Percentiles rank a stretch among this genome's conserved stretches.
These are phyloP conservation scores for Aspergillus puulaauensis DNA, from an alignment of 2,329 filamentous ascomycete genomes.

Conservation along the genomic window DNA sequence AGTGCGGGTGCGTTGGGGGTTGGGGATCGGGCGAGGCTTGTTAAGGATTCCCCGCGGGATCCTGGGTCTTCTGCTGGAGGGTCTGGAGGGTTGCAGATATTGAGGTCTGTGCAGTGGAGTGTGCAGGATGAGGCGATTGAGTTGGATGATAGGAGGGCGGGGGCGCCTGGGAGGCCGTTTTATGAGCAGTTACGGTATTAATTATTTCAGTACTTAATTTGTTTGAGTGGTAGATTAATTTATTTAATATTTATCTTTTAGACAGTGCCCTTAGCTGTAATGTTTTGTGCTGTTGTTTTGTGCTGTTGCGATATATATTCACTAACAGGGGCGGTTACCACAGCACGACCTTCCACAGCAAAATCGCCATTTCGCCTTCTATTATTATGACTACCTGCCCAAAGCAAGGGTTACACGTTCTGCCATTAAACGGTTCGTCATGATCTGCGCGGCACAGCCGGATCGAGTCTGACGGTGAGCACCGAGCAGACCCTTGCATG, in stretches of 20 bases:
- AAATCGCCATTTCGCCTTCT: too few relatives aligned
- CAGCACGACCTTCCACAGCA: too few relatives aligned
- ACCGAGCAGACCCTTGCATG: too few relatives aligned
- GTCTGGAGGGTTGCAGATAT: neutral
- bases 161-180: neutral
- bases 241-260: neutral
- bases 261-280: too few relatives aligned
- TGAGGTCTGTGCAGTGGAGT: neutral
- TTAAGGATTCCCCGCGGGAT: neutral
- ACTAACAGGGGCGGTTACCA: too few relatives aligned
- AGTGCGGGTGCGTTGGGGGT: neutral
- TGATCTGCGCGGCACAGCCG: too few relatives aligned
- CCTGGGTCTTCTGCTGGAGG: neutral
- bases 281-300: too few relatives aligned
- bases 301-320: too few relatives aligned
- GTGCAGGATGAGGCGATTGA: slow-evolving; percentile 5
- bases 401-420: too few relatives aligned
- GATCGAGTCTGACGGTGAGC: too few relatives aligned
- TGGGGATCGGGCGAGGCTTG: neutral
- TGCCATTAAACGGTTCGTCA: too few relatives aligned
- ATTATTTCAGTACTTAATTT: neutral
- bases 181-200: neutral
- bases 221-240: neutral
- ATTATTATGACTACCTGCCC: too few relatives aligned
- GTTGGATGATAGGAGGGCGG: neutral